Base-by-base conservation (phyloP, 108 stramenopile species). In the Cylindrotheca closterium region DNA sequence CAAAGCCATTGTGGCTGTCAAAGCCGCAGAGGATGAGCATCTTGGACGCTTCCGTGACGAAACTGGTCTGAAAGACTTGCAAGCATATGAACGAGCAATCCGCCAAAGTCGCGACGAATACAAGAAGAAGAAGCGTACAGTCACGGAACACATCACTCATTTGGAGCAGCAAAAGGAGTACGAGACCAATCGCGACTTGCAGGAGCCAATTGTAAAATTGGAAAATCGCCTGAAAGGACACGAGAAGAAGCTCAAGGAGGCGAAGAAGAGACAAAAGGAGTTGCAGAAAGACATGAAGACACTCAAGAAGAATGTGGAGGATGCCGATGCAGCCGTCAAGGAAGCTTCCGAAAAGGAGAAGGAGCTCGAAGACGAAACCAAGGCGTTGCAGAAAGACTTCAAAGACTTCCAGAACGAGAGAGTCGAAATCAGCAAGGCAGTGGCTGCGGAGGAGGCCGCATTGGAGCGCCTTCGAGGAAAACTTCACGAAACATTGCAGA, bases 401-500 rank as follows among this genome's bases (percentile, higher is more conserved):
- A 78, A 77, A 26, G 88, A 88, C 29, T 87, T 77, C 0, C 82
- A 92, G 50, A 73, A 57, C 49, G 83, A 89, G 66, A 71, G 78
- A 30, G 75, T 64, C 18, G 62, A 70, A 32, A 65, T 88, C 12
- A 75, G 52, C 29, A 93, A 95, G 74, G 69, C 72, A 26, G 79
- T 94, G 25, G 69, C 77, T 48, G 64, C 73, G 3, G 85, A 88
- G 55, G 89, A 94, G 49, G 69, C 65, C 31, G 78, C 83, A 23
- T 61, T 93, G 31, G 88, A 89, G 58, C 79, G 82, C 7, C 77
- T 94, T 8, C 93, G 94, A 26, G 92, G 87, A 24, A 86, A 89
- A 65, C 82, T 93, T 4, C 91, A 96, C 65, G 94, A 98, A 68
- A 92, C 86, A 27, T 80, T 97, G 15, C 93, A 89, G 50, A 87